Conservation (phyloP, 2,329 filamentous ascomycete genomes). For the Alternaria brassicicola region DNA sequence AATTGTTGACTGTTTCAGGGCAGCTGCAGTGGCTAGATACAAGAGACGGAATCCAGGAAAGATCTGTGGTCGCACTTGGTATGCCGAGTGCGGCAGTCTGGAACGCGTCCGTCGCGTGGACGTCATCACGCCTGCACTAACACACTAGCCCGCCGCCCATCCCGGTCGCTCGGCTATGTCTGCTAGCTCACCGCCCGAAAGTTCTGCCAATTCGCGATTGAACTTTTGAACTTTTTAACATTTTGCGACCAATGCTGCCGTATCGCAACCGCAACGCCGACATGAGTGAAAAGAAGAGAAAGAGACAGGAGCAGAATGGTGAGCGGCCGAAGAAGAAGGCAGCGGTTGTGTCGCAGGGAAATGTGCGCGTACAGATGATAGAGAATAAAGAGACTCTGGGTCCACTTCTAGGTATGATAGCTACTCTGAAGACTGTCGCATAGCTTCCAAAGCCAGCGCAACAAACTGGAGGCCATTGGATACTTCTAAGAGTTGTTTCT, state of each 20-base stretch:
- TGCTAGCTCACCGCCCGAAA: slow-evolving; percentile 20
- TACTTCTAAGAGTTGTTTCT: not conserved
- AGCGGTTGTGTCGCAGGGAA: slow-evolving; percentile 48
- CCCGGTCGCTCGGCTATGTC: slow-evolving; percentile 14
- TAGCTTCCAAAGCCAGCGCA: not conserved
- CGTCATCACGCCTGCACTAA: slow-evolving; percentile 17
- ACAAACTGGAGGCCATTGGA: not conserved
- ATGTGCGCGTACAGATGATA: slow-evolving; percentile 54
- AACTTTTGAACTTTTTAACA: slow-evolving; percentile 41
- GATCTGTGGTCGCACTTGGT: slow-evolving; percentile 1
- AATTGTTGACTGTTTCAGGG: not conserved
- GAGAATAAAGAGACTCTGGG: slow-evolving; percentile 56
- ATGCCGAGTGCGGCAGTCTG: not conserved
- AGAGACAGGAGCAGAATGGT: slow-evolving; percentile 40
- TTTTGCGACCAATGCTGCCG: slow-evolving; percentile 13
- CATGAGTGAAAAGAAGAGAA: slow-evolving; percentile 49
- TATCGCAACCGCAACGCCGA: slow-evolving; percentile 19
- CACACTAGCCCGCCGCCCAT: not conserved
- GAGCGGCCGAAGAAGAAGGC: slow-evolving; percentile 53
- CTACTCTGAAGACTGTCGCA: not conserved
- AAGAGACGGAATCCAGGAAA: not conserved
- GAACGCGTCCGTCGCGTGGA: slow-evolving; percentile 23
- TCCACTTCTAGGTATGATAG: slow-evolving; percentile 57
- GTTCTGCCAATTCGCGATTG: slow-evolving; percentile 31
- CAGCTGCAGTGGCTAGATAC: not conserved